Evolutionary conservation across 2,329 filamentous ascomycete species (phyloP), one percentile per base, ranked within the genome.

Genomic region (Orbilia blumenaviensis): DNA sequence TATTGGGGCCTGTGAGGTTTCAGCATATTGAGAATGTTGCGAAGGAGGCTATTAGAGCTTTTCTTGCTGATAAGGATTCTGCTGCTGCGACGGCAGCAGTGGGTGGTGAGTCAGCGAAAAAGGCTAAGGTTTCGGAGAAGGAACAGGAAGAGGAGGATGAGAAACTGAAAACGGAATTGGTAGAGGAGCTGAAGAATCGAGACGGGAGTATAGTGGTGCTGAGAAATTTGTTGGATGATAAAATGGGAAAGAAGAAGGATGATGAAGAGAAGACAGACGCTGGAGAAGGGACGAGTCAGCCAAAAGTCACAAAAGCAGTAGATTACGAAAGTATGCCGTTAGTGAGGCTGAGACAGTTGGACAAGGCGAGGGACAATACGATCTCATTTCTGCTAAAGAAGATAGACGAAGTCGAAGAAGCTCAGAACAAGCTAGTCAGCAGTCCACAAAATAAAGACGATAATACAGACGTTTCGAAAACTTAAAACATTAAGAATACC

Each of bases 341-440:
- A 5, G 81, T 81, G 64, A 82, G 84, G 54, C 81, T 88, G 32
- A 80, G 80, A 6, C 84, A 86, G 66, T 80, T 86, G 48, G 85
- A 88, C 79, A 86, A 85, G 77, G 86, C 86, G 18, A 82, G 86
- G 52, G 86, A 88, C 81, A 85, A 85, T 6, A 87, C 85, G 0
- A 84, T 87, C 73, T 81, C 83, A 0, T 87, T 86, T 73, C 82
- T 88, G 44, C 79, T 88, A 64, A 86, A 85, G 78, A 82, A 86
- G 72, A 86, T 88, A 72, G 85, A 87, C 75, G 84, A 85, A 62
- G 83, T 84, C 0, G 86, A 88, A 67, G 82, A 82, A 74, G 79
- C 83, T 62, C 62, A 78, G 46, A 68, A 77, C 50, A 36, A 23
- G 1, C 16, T 18, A 12, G 1, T 9, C 7, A 41, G 42, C 38